Evolutionary conservation across 768 basidiomycete species (phyloP).

Genomic region (Hebeloma cylindrosporum): DNA sequence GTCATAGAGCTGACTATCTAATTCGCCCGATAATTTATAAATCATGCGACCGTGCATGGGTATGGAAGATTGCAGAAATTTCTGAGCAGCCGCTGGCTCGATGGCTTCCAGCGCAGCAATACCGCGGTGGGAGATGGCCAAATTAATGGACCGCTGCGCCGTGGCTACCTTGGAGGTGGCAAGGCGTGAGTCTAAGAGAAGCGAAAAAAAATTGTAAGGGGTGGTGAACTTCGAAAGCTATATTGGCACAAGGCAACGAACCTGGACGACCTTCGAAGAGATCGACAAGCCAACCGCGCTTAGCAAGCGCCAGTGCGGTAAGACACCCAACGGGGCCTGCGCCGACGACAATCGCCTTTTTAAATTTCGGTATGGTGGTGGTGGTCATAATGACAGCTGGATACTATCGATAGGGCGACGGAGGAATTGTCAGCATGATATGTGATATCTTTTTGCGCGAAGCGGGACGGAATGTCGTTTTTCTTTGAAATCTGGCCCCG

Average conservation of each 20-base stretch:
- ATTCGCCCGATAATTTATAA: conserved; percentile 69
- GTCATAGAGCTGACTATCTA: conserved; percentile 87
- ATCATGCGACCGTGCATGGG: conserved; percentile 98
- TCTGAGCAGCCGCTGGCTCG: conserved; percentile 64
- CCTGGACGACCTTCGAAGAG: conserved; percentile 81
- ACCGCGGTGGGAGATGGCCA: conserved; percentile 93
- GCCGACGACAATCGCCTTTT: conserved; percentile 67
- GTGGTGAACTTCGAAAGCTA: neutral
- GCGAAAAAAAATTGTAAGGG: conserved; percentile 11
- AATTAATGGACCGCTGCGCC: conserved; percentile 90
- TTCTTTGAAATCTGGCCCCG: conserved; percentile 9
- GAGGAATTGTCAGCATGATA: conserved; percentile 10
- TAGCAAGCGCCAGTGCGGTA: conserved; percentile 80
- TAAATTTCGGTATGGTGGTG: conserved; percentile 8
- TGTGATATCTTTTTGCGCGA: conserved; percentile 1
- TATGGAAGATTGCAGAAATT: conserved; percentile 77
- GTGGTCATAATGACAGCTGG: conserved; percentile 5
- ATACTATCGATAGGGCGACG: conserved; percentile 1
- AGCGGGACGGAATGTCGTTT: conserved; percentile 8
- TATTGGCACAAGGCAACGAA: conserved; percentile 26
- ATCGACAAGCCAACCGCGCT: conserved; percentile 82
- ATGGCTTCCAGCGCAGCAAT: conserved; percentile 84
- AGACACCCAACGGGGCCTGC: conserved; percentile 96
- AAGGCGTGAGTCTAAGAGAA: conserved; percentile 65
- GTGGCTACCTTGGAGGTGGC: conserved; percentile 62